Evolutionary conservation across 768 basidiomycete species (phyloP).

Genomic region (Ephemerocybe angulata): DNA sequence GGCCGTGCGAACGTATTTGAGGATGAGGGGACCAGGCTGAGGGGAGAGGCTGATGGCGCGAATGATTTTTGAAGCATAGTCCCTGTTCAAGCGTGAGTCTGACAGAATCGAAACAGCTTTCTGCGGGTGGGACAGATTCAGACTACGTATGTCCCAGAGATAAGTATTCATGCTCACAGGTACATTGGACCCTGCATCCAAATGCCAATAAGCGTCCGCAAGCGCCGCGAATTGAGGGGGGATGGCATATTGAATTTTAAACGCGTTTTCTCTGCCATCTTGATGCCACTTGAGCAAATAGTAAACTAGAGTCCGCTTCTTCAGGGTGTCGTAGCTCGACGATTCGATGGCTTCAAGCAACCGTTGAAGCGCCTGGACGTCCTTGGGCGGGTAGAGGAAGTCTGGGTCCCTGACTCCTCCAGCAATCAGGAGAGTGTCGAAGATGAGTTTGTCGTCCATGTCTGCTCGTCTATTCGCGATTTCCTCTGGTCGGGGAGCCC

Average conservation of each 20-base stretch:
- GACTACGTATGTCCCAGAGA: not conserved
- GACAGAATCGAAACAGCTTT: constrained; percentile 69
- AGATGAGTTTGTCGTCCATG: constrained; percentile 63
- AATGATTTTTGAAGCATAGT: constrained; percentile 76
- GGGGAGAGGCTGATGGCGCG: constrained; percentile 55
- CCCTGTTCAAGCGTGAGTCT: constrained; percentile 69
- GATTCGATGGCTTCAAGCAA: constrained; percentile 59
- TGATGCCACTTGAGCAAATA: constrained; percentile 78
- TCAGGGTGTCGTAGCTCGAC: constrained; percentile 67
- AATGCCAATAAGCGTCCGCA: constrained; percentile 82
- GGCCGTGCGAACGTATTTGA: constrained; percentile 71
- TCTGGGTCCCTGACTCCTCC: constrained; percentile 61
- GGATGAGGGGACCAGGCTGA: constrained; percentile 52
- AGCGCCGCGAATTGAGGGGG: constrained; percentile 72
- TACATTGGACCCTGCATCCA: constrained; percentile 67
- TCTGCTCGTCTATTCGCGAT: constrained; percentile 61
- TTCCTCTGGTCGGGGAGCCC: constrained; percentile 45
- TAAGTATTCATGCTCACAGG: constrained; percentile 44
- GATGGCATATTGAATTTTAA: constrained; percentile 55
- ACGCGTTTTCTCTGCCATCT: constrained; percentile 53
- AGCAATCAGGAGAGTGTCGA: constrained; percentile 66
- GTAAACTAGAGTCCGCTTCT: constrained; percentile 78
- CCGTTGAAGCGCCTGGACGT: constrained; percentile 47
- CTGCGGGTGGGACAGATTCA: constrained; percentile 30
- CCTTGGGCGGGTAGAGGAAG: constrained; percentile 65